These are phyloP conservation scores for Vitis hybrid DNA, from an alignment of 177 flowering plant species.

Conservation along the genomic window DNA sequence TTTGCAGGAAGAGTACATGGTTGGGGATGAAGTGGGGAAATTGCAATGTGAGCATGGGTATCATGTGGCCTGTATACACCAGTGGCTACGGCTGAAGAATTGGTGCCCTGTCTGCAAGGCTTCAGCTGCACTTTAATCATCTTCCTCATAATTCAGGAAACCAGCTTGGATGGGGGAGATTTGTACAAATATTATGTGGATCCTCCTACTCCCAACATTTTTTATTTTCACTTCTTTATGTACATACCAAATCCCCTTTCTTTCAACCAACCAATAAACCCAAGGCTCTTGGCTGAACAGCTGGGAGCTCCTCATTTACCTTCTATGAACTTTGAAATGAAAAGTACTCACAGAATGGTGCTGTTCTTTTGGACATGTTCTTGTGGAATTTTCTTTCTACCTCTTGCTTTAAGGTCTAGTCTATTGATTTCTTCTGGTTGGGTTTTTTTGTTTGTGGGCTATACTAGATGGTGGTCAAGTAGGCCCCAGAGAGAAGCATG, in stretches of 20 bases:
- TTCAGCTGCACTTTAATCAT: slow-evolving; percentile 39
- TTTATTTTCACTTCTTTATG: slow-evolving; percentile 10
- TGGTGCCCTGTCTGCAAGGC: slow-evolving; percentile 98
- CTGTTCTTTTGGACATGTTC: neutral
- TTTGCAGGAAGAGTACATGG: slow-evolving; percentile 78
- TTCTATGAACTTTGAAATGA: slow-evolving; percentile 9
- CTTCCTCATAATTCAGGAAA: neutral
- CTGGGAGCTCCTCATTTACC: slow-evolving; percentile 1
- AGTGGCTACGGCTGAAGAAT: slow-evolving; percentile 85
- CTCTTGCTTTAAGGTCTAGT: too few species aligned
- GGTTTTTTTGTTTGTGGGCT: too few species aligned
- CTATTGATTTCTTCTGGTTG: too few species aligned
- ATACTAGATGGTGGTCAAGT: too few species aligned
- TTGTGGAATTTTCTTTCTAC: neutral
- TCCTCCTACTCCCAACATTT: slow-evolving; percentile 4
- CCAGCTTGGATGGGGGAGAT: neutral
- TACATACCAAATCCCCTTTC: slow-evolving; percentile 19
- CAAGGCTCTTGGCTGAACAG: slow-evolving; percentile 1
- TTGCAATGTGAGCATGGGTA: slow-evolving; percentile 71
- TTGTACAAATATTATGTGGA: slow-evolving; percentile 17
- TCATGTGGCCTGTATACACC: slow-evolving; percentile 64
- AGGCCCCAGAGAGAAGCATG: too few species aligned
- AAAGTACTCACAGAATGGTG: slow-evolving; percentile 1
- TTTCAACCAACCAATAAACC: slow-evolving; percentile 21
- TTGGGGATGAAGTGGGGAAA: slow-evolving; percentile 73